Evolutionary conservation across 257 asterid species (phyloP).

Genomic region (Solanum megistacrolobum): DNA sequence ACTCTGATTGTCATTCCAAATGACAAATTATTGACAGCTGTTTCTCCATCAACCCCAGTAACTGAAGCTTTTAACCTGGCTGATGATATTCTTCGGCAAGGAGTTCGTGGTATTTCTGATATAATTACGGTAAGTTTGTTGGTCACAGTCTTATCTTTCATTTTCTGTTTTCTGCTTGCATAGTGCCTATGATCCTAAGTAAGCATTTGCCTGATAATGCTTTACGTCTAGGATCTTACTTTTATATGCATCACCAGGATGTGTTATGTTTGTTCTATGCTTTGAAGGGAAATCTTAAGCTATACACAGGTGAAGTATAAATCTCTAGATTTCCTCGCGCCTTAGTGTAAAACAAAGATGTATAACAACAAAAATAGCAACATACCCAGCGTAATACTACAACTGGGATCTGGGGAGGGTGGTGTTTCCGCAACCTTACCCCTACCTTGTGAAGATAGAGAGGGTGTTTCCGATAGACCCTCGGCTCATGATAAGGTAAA

Average conservation of each 20-base stretch:
- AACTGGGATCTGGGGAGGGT: neutral
- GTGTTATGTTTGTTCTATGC: neutral
- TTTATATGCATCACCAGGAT: neutral
- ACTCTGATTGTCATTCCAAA: conserved; percentile 93
- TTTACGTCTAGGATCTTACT: neutral
- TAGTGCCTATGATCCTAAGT: neutral
- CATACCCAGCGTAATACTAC: neutral
- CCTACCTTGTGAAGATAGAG: neutral
- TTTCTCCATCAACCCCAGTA: conserved; percentile 91
- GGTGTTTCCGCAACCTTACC: neutral
- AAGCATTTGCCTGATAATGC: neutral
- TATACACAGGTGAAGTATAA: neutral
- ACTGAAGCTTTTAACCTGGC: conserved; percentile 97
- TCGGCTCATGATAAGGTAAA: neutral
- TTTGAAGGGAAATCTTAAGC: neutral
- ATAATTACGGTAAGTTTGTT: conserved; percentile 64
- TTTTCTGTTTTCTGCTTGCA: neutral
- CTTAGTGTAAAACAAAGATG: neutral
- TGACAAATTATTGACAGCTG: conserved; percentile 79
- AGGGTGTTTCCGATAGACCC: neutral
- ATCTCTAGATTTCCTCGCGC: neutral
- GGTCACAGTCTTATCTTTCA: neutral
- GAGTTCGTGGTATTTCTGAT: conserved; percentile 96
- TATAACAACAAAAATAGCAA: neutral
- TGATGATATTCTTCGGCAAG: conserved; percentile 95